Base-by-base conservation (phyloP, 2,329 filamentous ascomycete species). In the Cladobotryum protrusum region DNA sequence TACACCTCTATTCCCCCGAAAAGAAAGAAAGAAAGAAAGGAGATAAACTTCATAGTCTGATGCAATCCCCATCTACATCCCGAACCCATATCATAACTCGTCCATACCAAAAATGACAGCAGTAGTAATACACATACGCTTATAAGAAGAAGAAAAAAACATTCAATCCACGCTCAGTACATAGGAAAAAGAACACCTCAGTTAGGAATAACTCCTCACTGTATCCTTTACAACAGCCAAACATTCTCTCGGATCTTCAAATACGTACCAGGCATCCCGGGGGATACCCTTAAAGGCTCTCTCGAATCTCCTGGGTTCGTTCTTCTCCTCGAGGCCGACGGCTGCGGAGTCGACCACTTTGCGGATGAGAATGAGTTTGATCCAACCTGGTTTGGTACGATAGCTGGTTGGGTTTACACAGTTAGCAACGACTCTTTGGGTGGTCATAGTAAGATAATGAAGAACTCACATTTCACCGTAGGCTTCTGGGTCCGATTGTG, bases 401-500 rank as follows among this genome's bases (percentile, higher is more conserved):
- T 80, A 85, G 11, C 78, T 81, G n/a, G 7, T 5, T 13, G 9
- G 24, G 11, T 29, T 29, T 1, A 1, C 15, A 7, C 3, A 3
- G 40, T 63, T 48, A 64, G 58, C 32, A 49, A 40, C 29, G 13
- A 13, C 14, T 13, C n/a, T 9, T 37, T n/a, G 6, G 24, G 24
- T 29, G 6, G 6, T 8, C 24, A 29, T n/a, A 29, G 11, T 9
- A 4, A 9, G 24, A 29, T 6, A 5, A 9, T 29, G 4, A 29
- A 51, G 1, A 24, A 67, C 75, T 67, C 77, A 90, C 68, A 89
- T 82, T 57, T 91, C 84, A 24, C 85, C 91, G 62, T 96, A 97
- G 0, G 88, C 82, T 65, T 97, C 92, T 0, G 92, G 91, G 59
- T 97, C 92, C 20, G 82, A 86, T 68, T 96, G 92, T 0, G 91